These are phyloP conservation scores for Acarospora socialis DNA, from an alignment of 2,329 filamentous ascomycete genomes.

Conservation along the genomic window DNA sequence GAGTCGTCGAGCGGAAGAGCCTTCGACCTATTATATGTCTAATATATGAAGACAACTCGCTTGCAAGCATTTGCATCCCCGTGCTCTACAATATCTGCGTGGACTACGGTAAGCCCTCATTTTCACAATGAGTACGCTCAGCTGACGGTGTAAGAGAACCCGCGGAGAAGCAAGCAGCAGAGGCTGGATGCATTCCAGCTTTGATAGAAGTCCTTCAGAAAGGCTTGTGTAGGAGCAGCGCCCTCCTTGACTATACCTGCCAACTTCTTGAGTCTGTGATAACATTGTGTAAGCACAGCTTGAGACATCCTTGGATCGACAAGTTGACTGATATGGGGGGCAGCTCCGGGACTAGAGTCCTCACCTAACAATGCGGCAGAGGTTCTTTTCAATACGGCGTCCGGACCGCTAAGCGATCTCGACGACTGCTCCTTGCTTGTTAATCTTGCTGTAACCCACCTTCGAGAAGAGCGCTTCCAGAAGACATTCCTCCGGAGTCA, in stretches of 20 bases:
- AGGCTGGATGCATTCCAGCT: constrained; percentile 3
- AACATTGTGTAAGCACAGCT: constrained; percentile 2
- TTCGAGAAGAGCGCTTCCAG: constrained; percentile 27
- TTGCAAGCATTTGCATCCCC: constrained; percentile 27
- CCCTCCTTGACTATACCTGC: constrained; percentile 5
- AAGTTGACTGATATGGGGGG: not conserved
- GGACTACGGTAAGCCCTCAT: constrained; percentile 25
- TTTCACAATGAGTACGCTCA: not conserved
- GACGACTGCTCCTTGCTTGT: constrained; percentile 21
- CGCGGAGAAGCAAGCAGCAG: constrained; percentile 8
- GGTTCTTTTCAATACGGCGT: constrained; percentile 14
- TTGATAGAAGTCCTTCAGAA: constrained; percentile 7
- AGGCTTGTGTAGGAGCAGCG: constrained; percentile 1
- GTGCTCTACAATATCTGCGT: constrained; percentile 33
- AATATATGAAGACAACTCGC: constrained; percentile 21
- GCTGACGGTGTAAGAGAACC: constrained; percentile 8
- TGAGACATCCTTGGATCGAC: not conserved
- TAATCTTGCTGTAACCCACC: constrained; percentile 21
- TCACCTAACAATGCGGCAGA: constrained; percentile 13
- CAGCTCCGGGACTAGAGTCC: not conserved
- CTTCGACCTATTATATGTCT: constrained; percentile 25
- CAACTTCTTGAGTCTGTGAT: constrained; percentile 1
- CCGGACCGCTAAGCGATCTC: constrained; percentile 17
- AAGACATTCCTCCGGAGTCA: constrained; percentile 21
- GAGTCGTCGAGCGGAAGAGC: constrained; percentile 26